Evolutionary conservation across 2,329 filamentous ascomycete genomes (phyloP).

Genomic region (Neoscytalidium dimidiatum): DNA sequence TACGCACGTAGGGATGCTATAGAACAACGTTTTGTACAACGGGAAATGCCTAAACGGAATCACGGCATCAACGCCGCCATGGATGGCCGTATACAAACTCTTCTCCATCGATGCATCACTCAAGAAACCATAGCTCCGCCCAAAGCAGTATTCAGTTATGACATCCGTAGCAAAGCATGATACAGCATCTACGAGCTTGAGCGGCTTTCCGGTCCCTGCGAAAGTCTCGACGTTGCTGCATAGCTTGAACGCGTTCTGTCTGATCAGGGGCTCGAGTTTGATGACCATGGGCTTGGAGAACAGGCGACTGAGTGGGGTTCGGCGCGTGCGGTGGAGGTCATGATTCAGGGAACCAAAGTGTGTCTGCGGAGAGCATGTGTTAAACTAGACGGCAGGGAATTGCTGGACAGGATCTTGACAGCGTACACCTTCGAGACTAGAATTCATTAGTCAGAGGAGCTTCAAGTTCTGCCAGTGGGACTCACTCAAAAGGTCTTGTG

Average conservation of each 20-base stretch:
- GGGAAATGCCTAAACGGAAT: slow-evolving; percentile 9
- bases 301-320: slow-evolving; percentile 20
- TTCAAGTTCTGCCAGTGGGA: neutral
- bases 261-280: slow-evolving; percentile 21
- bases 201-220: slow-evolving; percentile 17
- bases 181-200: slow-evolving; percentile 21
- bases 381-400: too few relatives aligned
- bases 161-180: slow-evolving; percentile 25
- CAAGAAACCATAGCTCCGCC: slow-evolving; percentile 23
- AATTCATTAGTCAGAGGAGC: neutral
- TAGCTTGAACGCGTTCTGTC: slow-evolving; percentile 20
- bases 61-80: neutral
- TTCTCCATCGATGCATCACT: slow-evolving; percentile 18
- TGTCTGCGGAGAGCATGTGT: neutral
- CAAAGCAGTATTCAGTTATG: slow-evolving; percentile 27
- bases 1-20: neutral
- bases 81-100: slow-evolving; percentile 25
- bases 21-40: neutral
- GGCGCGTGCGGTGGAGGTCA: slow-evolving; percentile 27
- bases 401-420: neutral
- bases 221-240: slow-evolving; percentile 19
- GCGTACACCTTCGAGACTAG: neutral
- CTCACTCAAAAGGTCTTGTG: slow-evolving; percentile 2
- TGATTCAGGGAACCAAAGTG: slow-evolving; percentile 15
- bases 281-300: slow-evolving; percentile 21